Percentiles rank a stretch among this genome's conserved stretches.
Evolutionary conservation across 331 rosid genomes (phyloP).

Genomic region (Quercus tomentella): DNA sequence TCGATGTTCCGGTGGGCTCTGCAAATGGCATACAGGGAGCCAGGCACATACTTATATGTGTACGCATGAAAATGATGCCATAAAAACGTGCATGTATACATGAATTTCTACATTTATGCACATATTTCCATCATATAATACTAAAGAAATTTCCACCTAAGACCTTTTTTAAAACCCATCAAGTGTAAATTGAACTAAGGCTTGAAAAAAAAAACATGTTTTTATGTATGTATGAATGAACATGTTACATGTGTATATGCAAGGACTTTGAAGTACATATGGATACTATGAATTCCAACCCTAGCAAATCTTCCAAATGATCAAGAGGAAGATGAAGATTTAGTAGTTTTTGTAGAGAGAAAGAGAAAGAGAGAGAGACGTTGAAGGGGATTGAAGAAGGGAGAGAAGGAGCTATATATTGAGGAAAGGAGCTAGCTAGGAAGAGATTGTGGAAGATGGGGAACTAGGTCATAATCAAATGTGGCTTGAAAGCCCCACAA

Average conservation of each 20-base stretch:
- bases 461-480: constrained; percentile 58
- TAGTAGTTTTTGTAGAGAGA: neutral
- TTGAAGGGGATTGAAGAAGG: constrained; percentile 24
- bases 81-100: neutral
- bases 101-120: neutral
- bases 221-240: constrained; percentile 26
- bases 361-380: constrained; percentile 6
- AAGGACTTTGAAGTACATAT: neutral
- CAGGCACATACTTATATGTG: constrained; percentile 43
- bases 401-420: constrained; percentile 24
- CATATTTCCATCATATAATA: neutral
- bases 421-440: neutral
- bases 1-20: constrained; percentile 47
- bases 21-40: constrained; percentile 84
- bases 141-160: neutral
- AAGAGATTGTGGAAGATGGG: neutral
- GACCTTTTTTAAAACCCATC: neutral
- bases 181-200: neutral
- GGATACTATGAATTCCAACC: neutral
- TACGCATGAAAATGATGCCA: neutral
- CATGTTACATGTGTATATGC: neutral
- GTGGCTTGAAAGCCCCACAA: constrained; percentile 47
- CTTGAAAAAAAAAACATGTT: neutral
- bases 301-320: neutral
- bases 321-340: constrained; percentile 1